These are phyloP conservation scores for Pleomassaria siparia DNA, from an alignment of 2,329 filamentous ascomycete species.

Conservation along the genomic window DNA sequence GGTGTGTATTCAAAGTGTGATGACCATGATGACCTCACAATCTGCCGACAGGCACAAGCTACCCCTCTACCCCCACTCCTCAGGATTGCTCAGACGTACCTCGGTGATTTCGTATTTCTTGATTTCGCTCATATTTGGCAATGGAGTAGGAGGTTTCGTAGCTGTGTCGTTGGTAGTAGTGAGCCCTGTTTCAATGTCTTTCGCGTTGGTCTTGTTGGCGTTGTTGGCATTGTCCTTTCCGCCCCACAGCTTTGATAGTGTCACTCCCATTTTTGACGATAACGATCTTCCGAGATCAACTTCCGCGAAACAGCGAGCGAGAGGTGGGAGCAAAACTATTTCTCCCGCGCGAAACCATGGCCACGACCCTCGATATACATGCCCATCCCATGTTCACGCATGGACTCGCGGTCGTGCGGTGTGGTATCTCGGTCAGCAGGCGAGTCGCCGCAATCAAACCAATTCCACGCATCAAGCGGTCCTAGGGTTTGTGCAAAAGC, in stretches of 20 bases:
- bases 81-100: constrained; percentile 26
- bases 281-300: constrained; percentile 23
- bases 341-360: not conserved
- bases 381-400: constrained; percentile 10
- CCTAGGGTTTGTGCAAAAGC: too few relatives aligned
- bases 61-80: constrained; percentile 24
- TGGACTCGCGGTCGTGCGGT: constrained; percentile 19
- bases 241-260: constrained; percentile 39
- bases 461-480: constrained; percentile 4
- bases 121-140: constrained; percentile 27
- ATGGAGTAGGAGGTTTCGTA: constrained; percentile 13
- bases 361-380: constrained; percentile 14
- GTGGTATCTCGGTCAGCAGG: constrained; percentile 20
- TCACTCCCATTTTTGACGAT: constrained; percentile 27
- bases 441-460: constrained; percentile 17
- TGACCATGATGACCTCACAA: not conserved
- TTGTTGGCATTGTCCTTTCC: constrained; percentile 15
- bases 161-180: constrained; percentile 12
- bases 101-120: constrained; percentile 40
- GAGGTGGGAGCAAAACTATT: not conserved
- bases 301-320: not conserved
- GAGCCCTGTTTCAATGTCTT: constrained; percentile 17
- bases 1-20: not conserved
- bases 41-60: constrained; percentile 26
- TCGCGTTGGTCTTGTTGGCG: constrained; percentile 13